A percentile compares a stretch with the other conserved stretches of the same genome.
Evolutionary conservation across 257 asterid species (phyloP).

Genomic region (Jacaranda mimosifolia): DNA sequence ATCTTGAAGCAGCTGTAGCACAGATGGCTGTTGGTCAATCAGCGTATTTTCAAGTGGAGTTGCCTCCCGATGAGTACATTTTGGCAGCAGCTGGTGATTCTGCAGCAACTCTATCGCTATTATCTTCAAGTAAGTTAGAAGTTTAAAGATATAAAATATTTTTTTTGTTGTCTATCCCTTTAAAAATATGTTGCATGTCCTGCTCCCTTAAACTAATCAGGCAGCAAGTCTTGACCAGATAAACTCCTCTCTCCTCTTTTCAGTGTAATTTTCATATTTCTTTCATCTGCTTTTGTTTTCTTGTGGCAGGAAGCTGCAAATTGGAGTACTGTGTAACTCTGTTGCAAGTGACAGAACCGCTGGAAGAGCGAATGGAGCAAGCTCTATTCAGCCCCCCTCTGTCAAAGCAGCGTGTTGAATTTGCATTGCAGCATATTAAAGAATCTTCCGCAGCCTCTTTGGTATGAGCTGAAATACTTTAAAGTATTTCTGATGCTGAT

Average conservation of each 20-base stretch:
- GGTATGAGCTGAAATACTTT: conserved; percentile 52
- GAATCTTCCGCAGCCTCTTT: conserved; percentile 74
- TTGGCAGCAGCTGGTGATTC: conserved; percentile 76
- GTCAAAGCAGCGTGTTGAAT: conserved; percentile 95
- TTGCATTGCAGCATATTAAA: conserved; percentile 76
- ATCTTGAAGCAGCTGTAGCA: conserved; percentile 69
- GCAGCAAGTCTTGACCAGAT: too few species aligned
- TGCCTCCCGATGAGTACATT: conserved; percentile 70
- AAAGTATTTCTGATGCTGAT: conserved; percentile 29
- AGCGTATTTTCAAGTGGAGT: conserved; percentile 64
- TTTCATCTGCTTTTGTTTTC: neutral
- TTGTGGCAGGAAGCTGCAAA: conserved; percentile 61
- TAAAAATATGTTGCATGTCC: neutral
- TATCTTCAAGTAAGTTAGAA: conserved; percentile 64
- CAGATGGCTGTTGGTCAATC: conserved; percentile 86
- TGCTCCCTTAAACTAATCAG: too few species aligned
- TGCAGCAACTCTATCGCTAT: conserved; percentile 50
- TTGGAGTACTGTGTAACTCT: conserved; percentile 74
- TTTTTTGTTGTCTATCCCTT: neutral
- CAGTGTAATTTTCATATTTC: neutral
- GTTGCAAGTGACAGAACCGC: conserved; percentile 74
- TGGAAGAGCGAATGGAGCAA: conserved; percentile 97
- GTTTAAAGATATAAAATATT: conserved; percentile 14
- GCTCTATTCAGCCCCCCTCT: conserved; percentile 89
- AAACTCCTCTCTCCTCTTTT: conserved; percentile 2